phyloP scores from a whole-genome alignment of 148 eudicot genomes.

The Rhododendron simsii region DNA sequence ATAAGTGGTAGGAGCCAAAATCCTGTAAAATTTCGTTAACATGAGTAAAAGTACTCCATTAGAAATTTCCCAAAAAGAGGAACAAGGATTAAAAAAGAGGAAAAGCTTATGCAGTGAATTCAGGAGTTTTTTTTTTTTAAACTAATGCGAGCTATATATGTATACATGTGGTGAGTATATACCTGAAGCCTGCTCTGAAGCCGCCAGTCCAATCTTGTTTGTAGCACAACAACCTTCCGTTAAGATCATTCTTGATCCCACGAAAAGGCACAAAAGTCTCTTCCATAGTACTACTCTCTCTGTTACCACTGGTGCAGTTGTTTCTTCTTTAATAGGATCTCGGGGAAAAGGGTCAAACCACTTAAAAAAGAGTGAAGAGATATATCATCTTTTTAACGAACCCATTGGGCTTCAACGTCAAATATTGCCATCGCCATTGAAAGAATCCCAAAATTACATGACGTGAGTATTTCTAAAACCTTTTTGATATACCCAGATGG shows the following conservation, averaged over 20 bases:
- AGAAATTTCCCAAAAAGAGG: conserved; percentile 33
- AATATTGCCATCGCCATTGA: conserved; percentile 5
- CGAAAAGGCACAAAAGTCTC: conserved; percentile 93
- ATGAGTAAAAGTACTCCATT: conserved; percentile 33
- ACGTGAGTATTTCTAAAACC: not conserved
- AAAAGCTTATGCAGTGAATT: not conserved
- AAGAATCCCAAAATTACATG: conserved; percentile 32
- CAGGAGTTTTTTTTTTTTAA: not conserved
- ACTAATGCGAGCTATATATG: conserved; percentile 38
- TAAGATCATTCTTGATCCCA: conserved; percentile 91
- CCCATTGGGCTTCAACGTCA: not conserved
- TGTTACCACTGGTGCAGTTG: not conserved
- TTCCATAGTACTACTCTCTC: conserved; percentile 48
- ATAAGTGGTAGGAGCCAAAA: conserved; percentile 95
- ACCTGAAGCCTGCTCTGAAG: conserved; percentile 89
- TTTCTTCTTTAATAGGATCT: conserved; percentile 9
- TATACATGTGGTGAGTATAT: conserved; percentile 19
- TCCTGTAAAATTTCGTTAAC: conserved; percentile 34
- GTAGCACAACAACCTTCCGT: conserved; percentile 79
- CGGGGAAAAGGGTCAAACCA: conserved; percentile 15
- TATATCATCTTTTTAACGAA: not conserved
- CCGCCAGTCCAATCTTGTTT: conserved; percentile 99
- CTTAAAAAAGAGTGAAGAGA: not conserved
- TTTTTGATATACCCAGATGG: conserved; percentile 21
- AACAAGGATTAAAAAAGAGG: not conserved